phyloP scores from a whole-genome alignment of 345 rosid genomes.

The Populus alba region DNA sequence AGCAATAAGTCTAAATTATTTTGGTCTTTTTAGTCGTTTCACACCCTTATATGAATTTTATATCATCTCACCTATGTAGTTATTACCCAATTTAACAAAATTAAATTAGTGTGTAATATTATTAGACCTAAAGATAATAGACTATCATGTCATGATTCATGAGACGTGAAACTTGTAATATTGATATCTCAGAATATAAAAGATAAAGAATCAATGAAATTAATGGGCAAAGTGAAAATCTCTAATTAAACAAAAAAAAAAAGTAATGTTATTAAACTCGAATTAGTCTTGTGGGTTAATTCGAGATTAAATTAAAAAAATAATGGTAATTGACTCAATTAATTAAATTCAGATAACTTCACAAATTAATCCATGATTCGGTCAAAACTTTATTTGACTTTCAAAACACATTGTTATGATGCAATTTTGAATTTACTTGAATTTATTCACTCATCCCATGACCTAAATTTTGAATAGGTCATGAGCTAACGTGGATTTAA shows the following conservation, averaged over 20 bases:
- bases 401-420: no score
- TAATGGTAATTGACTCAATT: no score
- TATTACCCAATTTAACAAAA: not conserved
- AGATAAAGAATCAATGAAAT: not conserved
- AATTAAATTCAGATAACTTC: no score
- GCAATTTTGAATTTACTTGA: rapidly evolving
- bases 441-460: no score
- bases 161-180: not conserved
- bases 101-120: not conserved
- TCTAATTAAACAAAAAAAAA: not conserved
- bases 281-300: no score
- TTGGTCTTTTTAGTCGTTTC: no score
- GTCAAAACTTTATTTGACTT: no score
- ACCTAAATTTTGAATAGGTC: no score
- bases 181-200: not conserved
- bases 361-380: no score
- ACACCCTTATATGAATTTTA: not conserved
- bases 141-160: not conserved
- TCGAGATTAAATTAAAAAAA: no score
- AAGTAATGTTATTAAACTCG: not conserved
- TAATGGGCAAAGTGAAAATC: conserved; percentile 1
- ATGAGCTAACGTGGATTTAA: no score
- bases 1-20: no score
- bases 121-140: not conserved
- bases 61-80: not conserved